Conservation (phyloP, 129 eudicot genomes). For the Artemisia tridentata region DNA sequence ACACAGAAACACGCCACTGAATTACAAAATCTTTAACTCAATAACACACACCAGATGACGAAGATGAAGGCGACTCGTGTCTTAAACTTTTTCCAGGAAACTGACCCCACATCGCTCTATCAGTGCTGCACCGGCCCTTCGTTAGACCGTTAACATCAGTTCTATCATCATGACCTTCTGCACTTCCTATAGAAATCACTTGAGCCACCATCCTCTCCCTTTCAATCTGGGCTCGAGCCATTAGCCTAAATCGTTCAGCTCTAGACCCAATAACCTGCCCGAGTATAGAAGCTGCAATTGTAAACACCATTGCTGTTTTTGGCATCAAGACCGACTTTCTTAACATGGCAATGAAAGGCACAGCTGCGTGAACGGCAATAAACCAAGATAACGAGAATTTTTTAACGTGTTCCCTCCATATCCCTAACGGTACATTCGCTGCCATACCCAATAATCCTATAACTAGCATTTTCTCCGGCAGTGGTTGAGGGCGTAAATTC, state of each 20-base stretch:
- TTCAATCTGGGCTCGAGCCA: constrained; percentile 32
- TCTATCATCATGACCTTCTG: constrained; percentile 19
- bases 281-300: constrained; percentile 72
- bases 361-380: constrained; percentile 78
- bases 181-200: constrained; percentile 20
- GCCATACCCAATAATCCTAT: constrained; percentile 75
- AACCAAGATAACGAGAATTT: constrained; percentile 83
- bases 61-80: constrained; percentile 15
- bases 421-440: constrained; percentile 68
- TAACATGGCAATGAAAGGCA: constrained; percentile 84
- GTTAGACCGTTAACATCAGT: constrained; percentile 22
- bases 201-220: constrained; percentile 18
- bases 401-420: constrained; percentile 78
- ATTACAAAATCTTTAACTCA: constrained; percentile 13
- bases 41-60: constrained; percentile 35
- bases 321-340: constrained; percentile 73
- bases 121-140: constrained; percentile 29
- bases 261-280: constrained; percentile 75
- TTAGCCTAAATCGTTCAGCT: constrained; percentile 57
- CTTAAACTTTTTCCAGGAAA: constrained; percentile 16
- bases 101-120: constrained; percentile 20
- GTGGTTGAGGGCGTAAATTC: constrained; percentile 71
- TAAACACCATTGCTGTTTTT: constrained; percentile 78
- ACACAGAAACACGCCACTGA: neutral
- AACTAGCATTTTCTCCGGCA: constrained; percentile 62